Evolutionary conservation across 2,329 filamentous ascomycete species (phyloP), one percentile per base, ranked within the genome.

Genomic region (Emmonsia crescens): DNA sequence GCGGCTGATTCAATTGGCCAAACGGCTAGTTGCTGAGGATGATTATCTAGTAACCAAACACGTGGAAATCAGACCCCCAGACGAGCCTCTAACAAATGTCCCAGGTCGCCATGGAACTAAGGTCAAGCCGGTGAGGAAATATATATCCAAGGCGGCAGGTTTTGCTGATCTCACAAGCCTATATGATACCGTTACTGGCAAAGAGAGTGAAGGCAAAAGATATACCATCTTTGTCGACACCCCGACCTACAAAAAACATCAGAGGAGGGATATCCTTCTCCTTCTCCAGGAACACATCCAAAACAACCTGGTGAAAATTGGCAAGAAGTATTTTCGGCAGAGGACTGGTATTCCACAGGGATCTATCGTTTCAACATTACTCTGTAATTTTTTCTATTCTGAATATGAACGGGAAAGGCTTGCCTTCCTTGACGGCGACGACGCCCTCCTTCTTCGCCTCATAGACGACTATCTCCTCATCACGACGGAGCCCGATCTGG

Each of bases 371-470:
- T 96, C 92, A 0, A 89, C 88, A 51, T 80, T 91, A 48, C 80
- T 99, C 5, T 97, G 94, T 79, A 97, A 91, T 75, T 93, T 96
- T 75, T 96, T 97, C 74, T 99, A 99, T 71, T 92, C 89, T 5
- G 86, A 94, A 64, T 82, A 97, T 1, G 94, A 99, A 73, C 75
- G 76, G 6, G 80, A 85, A 31, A 78, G 87, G 16, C 78, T 97
- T 2, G 71, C 70, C 0, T 97, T 96, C 70, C 75, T 94, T 1
- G 27, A 57, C 19, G 19, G 33, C 19, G 31, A 59, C 9, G 70
- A 73, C n/a, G 78, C 87, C 40, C 74, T 96, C 2, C 78, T 99
- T 8, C 74, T 97, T 59, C 83, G 94, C 19, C 81, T 96, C 10
- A 89, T 96, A 49, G 94, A 99, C 68, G 94, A 99, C 69, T 99